Conservation (phyloP, 371 early-diverging fungal species). For the Dipsacomyces acuminosporus region DNA sequence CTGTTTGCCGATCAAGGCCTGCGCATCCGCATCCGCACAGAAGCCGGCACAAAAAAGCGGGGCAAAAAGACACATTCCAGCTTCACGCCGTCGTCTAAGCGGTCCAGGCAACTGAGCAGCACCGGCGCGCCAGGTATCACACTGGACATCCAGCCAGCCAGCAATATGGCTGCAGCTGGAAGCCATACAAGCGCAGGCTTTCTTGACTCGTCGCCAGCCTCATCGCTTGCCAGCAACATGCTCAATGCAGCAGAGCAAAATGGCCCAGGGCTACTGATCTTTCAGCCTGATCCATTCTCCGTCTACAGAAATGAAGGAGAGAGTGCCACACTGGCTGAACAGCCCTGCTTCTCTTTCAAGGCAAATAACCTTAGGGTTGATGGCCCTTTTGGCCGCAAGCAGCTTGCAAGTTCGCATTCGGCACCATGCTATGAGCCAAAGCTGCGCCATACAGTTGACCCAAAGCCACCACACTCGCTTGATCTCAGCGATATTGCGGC, state of each 20-base stretch:
- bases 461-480: slow-evolving; percentile 5
- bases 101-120: neutral
- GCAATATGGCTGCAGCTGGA: neutral
- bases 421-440: slow-evolving; percentile 1
- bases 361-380: no score
- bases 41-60: slow-evolving; percentile 48
- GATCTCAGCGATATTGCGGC: slow-evolving; percentile 41
- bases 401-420: neutral
- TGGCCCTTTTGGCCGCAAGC: no score
- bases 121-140: no score
- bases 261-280: slow-evolving; percentile 8
- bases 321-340: no score
- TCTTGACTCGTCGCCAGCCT: neutral
- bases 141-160: no score
- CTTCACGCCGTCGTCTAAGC: neutral
- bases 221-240: neutral
- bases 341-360: no score
- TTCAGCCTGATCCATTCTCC: slow-evolving; percentile 18
- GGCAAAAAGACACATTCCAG: slow-evolving; percentile 12
- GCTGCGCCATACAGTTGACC: neutral
- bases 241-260: neutral
- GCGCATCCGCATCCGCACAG: slow-evolving; percentile 82
- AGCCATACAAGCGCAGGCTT: no score
- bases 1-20: slow-evolving; percentile 94
- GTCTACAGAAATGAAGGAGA: neutral